Base-by-base conservation (phyloP, 129 eudicot species). In the Tanacetum coccineum region DNA sequence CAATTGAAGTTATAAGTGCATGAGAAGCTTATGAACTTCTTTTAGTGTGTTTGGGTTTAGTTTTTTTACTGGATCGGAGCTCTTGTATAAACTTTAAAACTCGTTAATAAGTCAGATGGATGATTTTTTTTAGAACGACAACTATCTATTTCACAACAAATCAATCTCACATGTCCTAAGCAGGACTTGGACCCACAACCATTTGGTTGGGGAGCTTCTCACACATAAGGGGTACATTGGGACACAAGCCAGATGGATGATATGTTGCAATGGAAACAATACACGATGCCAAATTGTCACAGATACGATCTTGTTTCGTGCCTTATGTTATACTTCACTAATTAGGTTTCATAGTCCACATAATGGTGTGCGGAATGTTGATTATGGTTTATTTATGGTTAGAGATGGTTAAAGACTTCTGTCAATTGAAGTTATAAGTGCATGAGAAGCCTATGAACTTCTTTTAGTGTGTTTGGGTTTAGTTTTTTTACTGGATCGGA, bases 281-380 rank as follows among this genome's bases (percentile, higher is more conserved):
- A n/a, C 25, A 22, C 25, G 25, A 22, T 22, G 25, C 2, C 25
- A 22, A 22, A 22, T 22, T 22, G 9, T 32, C 40, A 32, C 0
- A 36, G 42, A 36, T 36, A 6, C 42, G 39, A 36, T 36, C 9
- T 6, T 36, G 9, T 6, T 36, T 1, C 42, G 42, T 36, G 6
- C 42, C 42, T 36, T 6, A 36, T 36, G 42, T 1, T 30, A 6
- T 4, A 53, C 19, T n/a, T 15, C 28, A 13, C 46, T 4, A 10
- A 13, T 13, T 26, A 22, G 26, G 60, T 66, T 66, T 17, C 71
- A 66, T 47, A 66, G 13, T 52, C 9, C 7, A 40, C 60, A 39
- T 53, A 19, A 51, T 68, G 50, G 72, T 53, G 17, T 1, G 58
- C 11, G 3, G 72, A 50, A 46, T 66, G 44, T 66, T 46, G 59